These are phyloP conservation scores for Mycena vitilis DNA, from an alignment of 768 basidiomycete species.

Conservation along the genomic window DNA sequence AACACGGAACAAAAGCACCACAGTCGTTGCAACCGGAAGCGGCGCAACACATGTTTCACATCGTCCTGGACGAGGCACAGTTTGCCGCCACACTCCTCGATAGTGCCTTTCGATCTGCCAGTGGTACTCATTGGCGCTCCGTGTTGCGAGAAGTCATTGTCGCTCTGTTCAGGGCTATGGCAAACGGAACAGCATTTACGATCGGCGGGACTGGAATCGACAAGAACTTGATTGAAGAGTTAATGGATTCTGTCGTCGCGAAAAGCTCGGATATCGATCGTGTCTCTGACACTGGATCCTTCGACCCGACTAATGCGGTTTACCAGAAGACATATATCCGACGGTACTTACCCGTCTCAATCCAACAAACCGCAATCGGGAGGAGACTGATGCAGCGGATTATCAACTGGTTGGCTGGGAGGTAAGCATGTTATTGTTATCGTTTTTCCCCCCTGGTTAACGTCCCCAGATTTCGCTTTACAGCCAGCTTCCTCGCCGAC, in stretches of 20 bases:
- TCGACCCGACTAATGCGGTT: not conserved
- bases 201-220: too few species aligned
- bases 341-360: not conserved
- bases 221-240: too few species aligned
- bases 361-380: not conserved
- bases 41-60: not conserved
- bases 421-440: not conserved
- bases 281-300: not conserved
- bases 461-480: constrained; percentile 7
- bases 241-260: too few species aligned
- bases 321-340: not conserved
- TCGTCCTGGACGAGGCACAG: not conserved
- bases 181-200: too few species aligned
- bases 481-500: not conserved
- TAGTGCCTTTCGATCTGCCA: not conserved
- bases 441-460: too few species aligned
- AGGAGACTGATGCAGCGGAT: not conserved
- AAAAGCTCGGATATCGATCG: too few species aligned
- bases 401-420: not conserved
- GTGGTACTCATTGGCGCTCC: not conserved
- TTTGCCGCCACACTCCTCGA: not conserved
- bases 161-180: too few species aligned
- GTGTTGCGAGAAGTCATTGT: too few species aligned
- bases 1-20: too few species aligned
- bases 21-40: too few species aligned